phyloP scores from a whole-genome alignment of 805 yeast species.

The Candida saitoana region DNA sequence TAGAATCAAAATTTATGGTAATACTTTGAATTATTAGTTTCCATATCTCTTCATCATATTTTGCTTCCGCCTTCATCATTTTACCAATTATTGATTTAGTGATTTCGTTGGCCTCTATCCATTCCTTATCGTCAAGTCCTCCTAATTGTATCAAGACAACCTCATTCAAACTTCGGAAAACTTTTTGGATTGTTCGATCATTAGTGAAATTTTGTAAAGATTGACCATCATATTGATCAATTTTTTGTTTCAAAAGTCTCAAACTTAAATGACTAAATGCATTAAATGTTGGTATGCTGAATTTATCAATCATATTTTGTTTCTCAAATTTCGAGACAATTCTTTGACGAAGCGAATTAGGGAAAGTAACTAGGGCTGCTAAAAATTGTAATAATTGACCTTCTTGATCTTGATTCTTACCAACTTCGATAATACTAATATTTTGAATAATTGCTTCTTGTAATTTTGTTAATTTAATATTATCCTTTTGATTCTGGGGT shows the following conservation, averaged over 20 bases:
- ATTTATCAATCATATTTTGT: slow-evolving; percentile 24
- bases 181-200: slow-evolving; percentile 43
- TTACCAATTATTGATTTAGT: slow-evolving; percentile 32
- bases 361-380: slow-evolving; percentile 50
- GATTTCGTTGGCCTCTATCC: slow-evolving; percentile 50
- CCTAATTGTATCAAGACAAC: slow-evolving; percentile 43
- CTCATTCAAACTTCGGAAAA: slow-evolving; percentile 50
- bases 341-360: slow-evolving; percentile 56
- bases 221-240: slow-evolving; percentile 23
- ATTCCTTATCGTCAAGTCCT: slow-evolving; percentile 31
- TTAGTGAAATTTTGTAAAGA: slow-evolving; percentile 35
- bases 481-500: slow-evolving; percentile 55
- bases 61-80: slow-evolving; percentile 17
- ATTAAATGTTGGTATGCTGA: slow-evolving; percentile 59
- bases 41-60: slow-evolving; percentile 31
- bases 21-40: slow-evolving; percentile 38
- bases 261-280: slow-evolving; percentile 53
- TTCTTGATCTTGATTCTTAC: slow-evolving; percentile 31
- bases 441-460: slow-evolving; percentile 57
- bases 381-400: slow-evolving; percentile 51
- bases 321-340: slow-evolving; percentile 51
- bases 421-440: slow-evolving; percentile 30
- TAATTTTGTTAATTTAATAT: slow-evolving; percentile 48
- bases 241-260: slow-evolving; percentile 31
- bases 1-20: slow-evolving; percentile 36